Evolutionary conservation across 176 grass and related monocot species (phyloP).

Genomic region (barley (Hordeum vulgare)): MorexV3_pseudomolecules_assembly NC_058520.1:21290938-21291437

Average conservation of each 20-base stretch:
- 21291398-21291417: background rate
- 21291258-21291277: background rate
- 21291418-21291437: background rate
- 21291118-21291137: constrained; percentile 20
- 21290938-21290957: constrained; percentile 4
- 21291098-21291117: constrained; percentile 94
- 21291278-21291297: background rate
- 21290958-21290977: constrained; percentile 2
- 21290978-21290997: constrained; percentile 29
- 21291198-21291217: constrained; percentile 3
- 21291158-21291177: constrained; percentile 10
- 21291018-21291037: constrained; percentile 89
- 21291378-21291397: background rate
- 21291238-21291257: background rate
- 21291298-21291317: background rate
- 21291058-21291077: constrained; percentile 81
- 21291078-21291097: constrained; percentile 97
- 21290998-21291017: constrained; percentile 53
- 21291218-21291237: background rate
- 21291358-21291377: background rate
- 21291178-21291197: background rate
- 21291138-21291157: constrained; percentile 31
- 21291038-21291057: constrained; percentile 97
- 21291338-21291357: background rate
- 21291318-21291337: background rate